Evolutionary conservation across 2,329 filamentous ascomycete species (phyloP).

Genomic region (Hymenotorrendiella dingleyae): DNA sequence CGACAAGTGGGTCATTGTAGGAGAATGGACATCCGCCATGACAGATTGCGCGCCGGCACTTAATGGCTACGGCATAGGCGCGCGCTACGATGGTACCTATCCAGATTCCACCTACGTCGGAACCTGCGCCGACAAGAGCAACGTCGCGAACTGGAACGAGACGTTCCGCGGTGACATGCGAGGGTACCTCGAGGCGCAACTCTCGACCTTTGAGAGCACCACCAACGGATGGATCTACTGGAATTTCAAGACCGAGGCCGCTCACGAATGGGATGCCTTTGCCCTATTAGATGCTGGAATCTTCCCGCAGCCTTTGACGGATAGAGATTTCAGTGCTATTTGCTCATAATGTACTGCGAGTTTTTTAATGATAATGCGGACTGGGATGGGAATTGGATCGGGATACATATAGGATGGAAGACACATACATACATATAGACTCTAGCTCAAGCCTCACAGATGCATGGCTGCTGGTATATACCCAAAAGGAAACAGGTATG

Average conservation of each 20-base stretch:
- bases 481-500: too few species aligned
- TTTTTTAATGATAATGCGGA: too few species aligned
- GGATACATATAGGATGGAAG: too few species aligned
- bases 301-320: conserved; percentile 40
- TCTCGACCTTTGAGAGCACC: conserved; percentile 44
- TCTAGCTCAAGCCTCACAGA: too few species aligned
- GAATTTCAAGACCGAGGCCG: conserved; percentile 52
- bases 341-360: too few species aligned
- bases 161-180: conserved; percentile 40
- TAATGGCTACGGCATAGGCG: conserved; percentile 52
- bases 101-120: conserved; percentile 42
- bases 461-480: too few species aligned
- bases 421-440: too few species aligned
- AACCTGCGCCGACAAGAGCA: conserved; percentile 46
- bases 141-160: conserved; percentile 39
- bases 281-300: conserved; percentile 42
- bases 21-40: conserved; percentile 64
- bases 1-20: conserved; percentile 63
- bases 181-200: conserved; percentile 49
- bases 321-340: conserved; percentile 16
- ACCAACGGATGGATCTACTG: conserved; percentile 51
- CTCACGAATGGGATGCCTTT: conserved; percentile 48
- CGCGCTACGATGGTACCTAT: conserved; percentile 51
- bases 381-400: too few species aligned
- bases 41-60: conserved; percentile 50